phyloP scores from a whole-genome alignment of 352 stramenopile genomes.

The Phytopythium montanum region DNA sequence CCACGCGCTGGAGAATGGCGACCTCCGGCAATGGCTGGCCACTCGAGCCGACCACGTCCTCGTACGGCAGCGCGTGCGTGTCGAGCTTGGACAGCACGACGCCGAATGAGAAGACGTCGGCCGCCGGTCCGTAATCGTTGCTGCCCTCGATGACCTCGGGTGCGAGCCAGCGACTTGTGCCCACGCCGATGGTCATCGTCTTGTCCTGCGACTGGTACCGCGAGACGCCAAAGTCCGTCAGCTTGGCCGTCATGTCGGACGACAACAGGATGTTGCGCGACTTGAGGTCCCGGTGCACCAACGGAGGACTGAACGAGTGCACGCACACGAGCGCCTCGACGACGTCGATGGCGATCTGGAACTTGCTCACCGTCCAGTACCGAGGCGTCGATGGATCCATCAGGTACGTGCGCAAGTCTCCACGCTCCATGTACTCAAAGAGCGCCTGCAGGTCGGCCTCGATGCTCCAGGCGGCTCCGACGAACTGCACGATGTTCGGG shows the following conservation, averaged over 20 bases:
- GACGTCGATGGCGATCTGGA: constrained; percentile 34
- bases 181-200: constrained; percentile 21
- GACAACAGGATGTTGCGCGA: constrained; percentile 45
- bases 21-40: constrained; percentile 21
- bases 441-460: constrained; percentile 45
- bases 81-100: constrained; percentile 39
- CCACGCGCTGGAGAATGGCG: constrained; percentile 25
- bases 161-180: constrained; percentile 24
- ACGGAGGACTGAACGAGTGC: constrained; percentile 24
- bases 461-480: constrained; percentile 46
- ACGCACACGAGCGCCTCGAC: constrained; percentile 39
- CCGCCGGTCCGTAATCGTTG: constrained; percentile 16
- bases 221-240: constrained; percentile 57
- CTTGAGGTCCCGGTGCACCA: constrained; percentile 37
- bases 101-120: constrained; percentile 39
- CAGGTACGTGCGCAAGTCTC: constrained; percentile 41
- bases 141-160: constrained; percentile 30
- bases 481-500: constrained; percentile 46
- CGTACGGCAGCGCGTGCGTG: constrained; percentile 35
- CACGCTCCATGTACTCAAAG: constrained; percentile 50
- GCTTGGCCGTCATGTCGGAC: constrained; percentile 32
- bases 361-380: constrained; percentile 25
- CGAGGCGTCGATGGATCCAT: constrained; percentile 17
- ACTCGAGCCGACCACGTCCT: constrained; percentile 14
- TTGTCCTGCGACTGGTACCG: constrained; percentile 16